phyloP scores from a whole-genome alignment of 305 asterid genomes.

The Rubia tinctorum region DNA sequence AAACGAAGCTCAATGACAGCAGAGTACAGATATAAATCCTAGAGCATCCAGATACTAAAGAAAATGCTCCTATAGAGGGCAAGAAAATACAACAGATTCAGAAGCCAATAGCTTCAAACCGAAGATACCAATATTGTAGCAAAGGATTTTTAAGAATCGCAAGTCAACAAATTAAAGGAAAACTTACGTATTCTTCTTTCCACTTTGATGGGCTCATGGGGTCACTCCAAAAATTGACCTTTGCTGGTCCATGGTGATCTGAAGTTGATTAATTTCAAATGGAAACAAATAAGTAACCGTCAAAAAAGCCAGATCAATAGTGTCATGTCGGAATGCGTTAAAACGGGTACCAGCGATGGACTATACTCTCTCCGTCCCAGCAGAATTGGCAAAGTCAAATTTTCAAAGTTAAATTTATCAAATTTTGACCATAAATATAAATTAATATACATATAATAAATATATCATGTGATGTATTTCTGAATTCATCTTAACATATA shows the following conservation, averaged over 20 bases:
- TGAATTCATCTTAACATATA: no score
- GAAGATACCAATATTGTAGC: background rate
- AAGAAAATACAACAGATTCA: background rate
- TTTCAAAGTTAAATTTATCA: no score
- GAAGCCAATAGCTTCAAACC: background rate
- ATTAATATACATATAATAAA: no score
- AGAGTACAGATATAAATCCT: background rate
- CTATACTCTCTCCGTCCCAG: no score
- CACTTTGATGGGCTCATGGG: slow-evolving; percentile 73
- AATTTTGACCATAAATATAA: no score
- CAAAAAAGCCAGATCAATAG: background rate
- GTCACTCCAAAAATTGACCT: slow-evolving; percentile 54
- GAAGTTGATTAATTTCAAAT: slow-evolving; percentile 1
- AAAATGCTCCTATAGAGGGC: background rate
- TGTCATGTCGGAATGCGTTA: background rate
- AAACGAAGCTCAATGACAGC: background rate
- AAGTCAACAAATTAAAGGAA: background rate
- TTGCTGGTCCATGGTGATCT: slow-evolving; percentile 75
- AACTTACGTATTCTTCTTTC: slow-evolving; percentile 83
- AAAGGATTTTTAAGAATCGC: background rate
- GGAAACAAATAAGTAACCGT: background rate
- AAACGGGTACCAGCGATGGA: slow-evolving; percentile 64
- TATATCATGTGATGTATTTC: no score
- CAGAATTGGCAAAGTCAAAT: no score
- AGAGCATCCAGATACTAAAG: background rate